Evolutionary conservation across 768 basidiomycete species (phyloP).

Genomic region (Lyophyllum shimeji): DNA sequence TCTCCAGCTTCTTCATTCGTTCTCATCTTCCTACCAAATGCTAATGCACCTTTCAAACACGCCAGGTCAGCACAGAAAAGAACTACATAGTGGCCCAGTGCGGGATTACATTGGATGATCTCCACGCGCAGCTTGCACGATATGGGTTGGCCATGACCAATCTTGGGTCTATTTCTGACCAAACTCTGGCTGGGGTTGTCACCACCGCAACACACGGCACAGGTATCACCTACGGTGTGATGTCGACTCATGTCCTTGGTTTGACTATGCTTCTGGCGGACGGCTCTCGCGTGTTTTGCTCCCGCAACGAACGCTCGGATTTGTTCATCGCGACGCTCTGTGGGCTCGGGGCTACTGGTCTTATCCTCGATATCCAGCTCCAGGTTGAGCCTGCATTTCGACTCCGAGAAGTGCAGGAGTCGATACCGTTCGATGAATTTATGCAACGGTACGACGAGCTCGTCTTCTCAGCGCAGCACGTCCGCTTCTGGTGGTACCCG

Average conservation of each 20-base stretch:
- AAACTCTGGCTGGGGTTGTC: slow-evolving; percentile 89
- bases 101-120: slow-evolving; percentile 73
- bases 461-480: slow-evolving; percentile 74
- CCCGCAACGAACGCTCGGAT: slow-evolving; percentile 60
- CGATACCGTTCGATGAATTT: slow-evolving; percentile 62
- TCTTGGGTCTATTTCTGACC: slow-evolving; percentile 95
- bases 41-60: slow-evolving; percentile 12
- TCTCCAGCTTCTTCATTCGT: slow-evolving; percentile 1
- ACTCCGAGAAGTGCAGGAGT: slow-evolving; percentile 69
- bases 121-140: slow-evolving; percentile 66
- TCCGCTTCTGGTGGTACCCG: slow-evolving; percentile 96
- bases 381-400: slow-evolving; percentile 82
- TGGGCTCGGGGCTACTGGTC: slow-evolving; percentile 87
- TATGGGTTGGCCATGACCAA: slow-evolving; percentile 84
- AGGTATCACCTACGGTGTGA: slow-evolving; percentile 74
- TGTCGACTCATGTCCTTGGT: slow-evolving; percentile 78
- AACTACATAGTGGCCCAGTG: slow-evolving; percentile 69
- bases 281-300: slow-evolving; percentile 68
- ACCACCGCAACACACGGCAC: slow-evolving; percentile 96
- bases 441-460: slow-evolving; percentile 55
- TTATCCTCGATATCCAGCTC: slow-evolving; percentile 77
- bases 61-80: slow-evolving; percentile 70
- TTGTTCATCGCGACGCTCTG: slow-evolving; percentile 90
- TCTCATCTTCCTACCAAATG: background rate
- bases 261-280: slow-evolving; percentile 77